Evolutionary conservation across 108 stramenopile genomes (phyloP).

Genomic region (Epithemia pelagica): DNA sequence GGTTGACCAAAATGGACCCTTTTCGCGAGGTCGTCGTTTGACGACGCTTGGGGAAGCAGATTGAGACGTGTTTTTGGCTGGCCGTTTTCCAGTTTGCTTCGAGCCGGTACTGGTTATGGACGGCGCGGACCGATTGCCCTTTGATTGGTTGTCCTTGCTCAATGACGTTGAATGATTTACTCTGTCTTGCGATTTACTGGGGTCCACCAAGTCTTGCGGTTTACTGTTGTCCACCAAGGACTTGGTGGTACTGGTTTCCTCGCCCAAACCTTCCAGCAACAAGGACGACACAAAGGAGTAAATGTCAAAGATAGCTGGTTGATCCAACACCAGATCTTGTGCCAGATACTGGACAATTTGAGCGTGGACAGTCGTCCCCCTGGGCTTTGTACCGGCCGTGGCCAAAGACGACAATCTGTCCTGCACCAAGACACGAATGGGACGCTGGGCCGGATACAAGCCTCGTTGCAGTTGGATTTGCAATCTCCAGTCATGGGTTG

Average conservation of each 20-base stretch:
- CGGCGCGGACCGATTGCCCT: background rate
- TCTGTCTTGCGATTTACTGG: too few relatives aligned
- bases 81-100: background rate
- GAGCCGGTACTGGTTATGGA: background rate
- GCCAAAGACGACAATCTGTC: background rate
- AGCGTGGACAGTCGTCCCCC: conserved; percentile 36
- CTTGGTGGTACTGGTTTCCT: conserved; percentile 3
- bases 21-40: conserved; percentile 31
- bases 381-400: background rate
- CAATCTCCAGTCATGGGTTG: conserved; percentile 6
- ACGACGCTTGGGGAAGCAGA: background rate
- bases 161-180: too few relatives aligned
- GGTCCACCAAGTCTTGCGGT: too few relatives aligned
- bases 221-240: background rate
- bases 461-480: conserved; percentile 16
- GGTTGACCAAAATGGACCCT: conserved; percentile 59
- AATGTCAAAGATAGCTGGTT: conserved; percentile 66
- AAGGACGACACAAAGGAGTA: conserved; percentile 29
- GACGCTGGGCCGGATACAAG: conserved; percentile 4
- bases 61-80: background rate
- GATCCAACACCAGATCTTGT: conserved; percentile 20
- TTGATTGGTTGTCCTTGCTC: background rate
- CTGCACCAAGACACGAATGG: background rate
- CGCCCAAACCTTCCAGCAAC: background rate
- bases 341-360: conserved; percentile 32